Evolutionary conservation across 2,329 filamentous ascomycete genomes (phyloP).

Genomic region (Geosmithia putterillii): DNA sequence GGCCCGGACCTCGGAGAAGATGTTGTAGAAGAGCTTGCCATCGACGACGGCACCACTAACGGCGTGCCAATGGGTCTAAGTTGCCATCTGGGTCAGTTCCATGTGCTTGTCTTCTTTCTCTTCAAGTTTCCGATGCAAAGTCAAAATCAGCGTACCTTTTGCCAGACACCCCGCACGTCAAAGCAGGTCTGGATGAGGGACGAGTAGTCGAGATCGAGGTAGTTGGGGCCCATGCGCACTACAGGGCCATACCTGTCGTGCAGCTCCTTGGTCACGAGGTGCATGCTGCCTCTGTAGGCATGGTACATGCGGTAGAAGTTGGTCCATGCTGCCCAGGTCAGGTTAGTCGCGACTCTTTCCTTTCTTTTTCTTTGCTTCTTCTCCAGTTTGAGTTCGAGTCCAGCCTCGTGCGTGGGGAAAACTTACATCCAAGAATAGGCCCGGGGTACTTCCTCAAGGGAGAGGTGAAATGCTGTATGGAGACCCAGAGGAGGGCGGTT

Average conservation of each 20-base stretch:
- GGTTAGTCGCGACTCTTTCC: background rate
- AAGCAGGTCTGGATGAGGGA: constrained; percentile 11
- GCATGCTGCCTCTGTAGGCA: background rate
- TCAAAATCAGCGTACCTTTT: background rate
- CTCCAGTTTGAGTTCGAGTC: background rate
- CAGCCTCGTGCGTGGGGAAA: background rate
- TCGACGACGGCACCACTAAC: constrained; percentile 12
- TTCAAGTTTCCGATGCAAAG: background rate
- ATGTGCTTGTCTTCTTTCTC: background rate
- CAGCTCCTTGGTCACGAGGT: background rate
- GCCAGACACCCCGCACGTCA: constrained; percentile 1
- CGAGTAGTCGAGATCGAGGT: constrained; percentile 22
- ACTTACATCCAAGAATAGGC: background rate
- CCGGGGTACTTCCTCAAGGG: background rate
- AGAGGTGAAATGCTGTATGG: background rate
- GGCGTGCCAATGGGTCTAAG: constrained; percentile 1
- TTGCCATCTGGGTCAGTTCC: too few species aligned
- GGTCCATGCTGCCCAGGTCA: background rate
- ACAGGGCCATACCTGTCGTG: constrained; percentile 25
- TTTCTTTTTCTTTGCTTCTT: background rate
- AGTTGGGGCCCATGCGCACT: constrained; percentile 26
- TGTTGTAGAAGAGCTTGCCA: constrained; percentile 21
- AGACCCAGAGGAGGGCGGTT: background rate
- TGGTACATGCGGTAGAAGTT: constrained; percentile 2
- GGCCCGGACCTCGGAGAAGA: constrained; percentile 22